These are phyloP conservation scores for Fraxinus sp. DNA, from an alignment of 305 asterid species.

Conservation along the genomic window DNA sequence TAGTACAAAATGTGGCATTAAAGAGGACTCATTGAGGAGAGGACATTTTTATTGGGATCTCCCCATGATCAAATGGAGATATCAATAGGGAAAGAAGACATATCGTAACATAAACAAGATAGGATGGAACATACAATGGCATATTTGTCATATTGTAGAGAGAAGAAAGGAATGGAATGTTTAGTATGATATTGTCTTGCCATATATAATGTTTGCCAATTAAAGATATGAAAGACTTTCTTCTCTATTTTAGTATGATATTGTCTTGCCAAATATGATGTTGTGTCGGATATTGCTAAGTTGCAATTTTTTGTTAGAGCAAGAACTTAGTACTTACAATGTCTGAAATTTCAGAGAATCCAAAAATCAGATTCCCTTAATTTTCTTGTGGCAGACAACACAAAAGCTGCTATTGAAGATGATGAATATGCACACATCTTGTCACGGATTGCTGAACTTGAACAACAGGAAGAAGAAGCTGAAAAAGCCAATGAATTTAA, in stretches of 20 bases:
- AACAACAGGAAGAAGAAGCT: constrained; percentile 81
- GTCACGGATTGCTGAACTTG: constrained; percentile 66
- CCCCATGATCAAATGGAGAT: not conserved
- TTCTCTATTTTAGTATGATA: not conserved
- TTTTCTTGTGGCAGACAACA: constrained; percentile 25
- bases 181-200: not conserved
- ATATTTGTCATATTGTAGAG: not conserved
- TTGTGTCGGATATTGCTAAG: constrained; percentile 8
- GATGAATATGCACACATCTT: constrained; percentile 60
- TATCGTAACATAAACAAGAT: constrained; percentile 6
- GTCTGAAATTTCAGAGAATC: constrained; percentile 22
- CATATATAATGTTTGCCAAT: not conserved
- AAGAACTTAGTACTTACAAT: not conserved
- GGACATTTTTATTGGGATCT: not conserved
- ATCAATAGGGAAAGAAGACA: not conserved
- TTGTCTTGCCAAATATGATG: not conserved
- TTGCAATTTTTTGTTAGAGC: constrained; percentile 14
- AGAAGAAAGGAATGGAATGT: not conserved
- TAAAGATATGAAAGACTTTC: not conserved
- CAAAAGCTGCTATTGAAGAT: constrained; percentile 42
- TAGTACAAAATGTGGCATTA: not conserved
- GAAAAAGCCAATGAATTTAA: constrained; percentile 41
- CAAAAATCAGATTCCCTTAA: constrained; percentile 25
- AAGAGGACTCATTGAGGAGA: not conserved
- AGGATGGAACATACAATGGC: not conserved